Base-by-base conservation (phyloP, 352 stramenopile species). In the Thraustochytrium striatum region DNA sequence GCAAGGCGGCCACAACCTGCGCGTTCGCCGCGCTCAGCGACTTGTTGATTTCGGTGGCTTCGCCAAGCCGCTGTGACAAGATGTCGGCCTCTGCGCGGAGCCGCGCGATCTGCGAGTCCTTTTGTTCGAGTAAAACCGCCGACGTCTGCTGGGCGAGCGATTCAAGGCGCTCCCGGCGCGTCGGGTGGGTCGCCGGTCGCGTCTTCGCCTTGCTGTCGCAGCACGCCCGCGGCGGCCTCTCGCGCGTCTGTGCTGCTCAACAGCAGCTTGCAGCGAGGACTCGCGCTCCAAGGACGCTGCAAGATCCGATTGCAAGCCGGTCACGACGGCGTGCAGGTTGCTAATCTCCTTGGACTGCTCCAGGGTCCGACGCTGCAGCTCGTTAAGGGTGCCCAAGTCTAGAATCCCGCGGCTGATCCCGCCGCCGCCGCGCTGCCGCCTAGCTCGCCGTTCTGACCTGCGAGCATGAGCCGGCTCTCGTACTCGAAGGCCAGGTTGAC, bases 401-500 rank as follows among this genome's bases (percentile, higher is more conserved):
- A 21, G 28, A 75, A n/a, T 30, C 41, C 65, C 19, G 44, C 30
- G 13, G 65, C 65, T 5, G 44, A 55, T 55, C 25, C 25, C 47
- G 16, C 16, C 16, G 16, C 47, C 16, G 47, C n/a, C n/a, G n/a
- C n/a, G n/a, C n/a, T n/a, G n/a, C n/a, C n/a, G n/a, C n/a, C n/a
- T n/a, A n/a, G n/a, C n/a, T n/a, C n/a, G n/a, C n/a, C n/a, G n/a
- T n/a, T n/a, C n/a, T n/a, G n/a, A n/a, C n/a, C n/a, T n/a, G n/a
- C n/a, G 3, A 62, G 2, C 44, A 75, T 75, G 35, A 75, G 43
- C 36, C 68, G 58, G 25, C 41, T 70, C 30, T 75, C 65, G 25
- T 75, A 75, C 47, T 75, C 65, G 32, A 75, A 75, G 21, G 65
- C 65, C 5, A 75, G 30, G n/a, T 61, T 75, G 8, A 75, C 65